Evolutionary conservation across 345 rosid species (phyloP).

Genomic region (Lagerstroemia speciosa): DNA sequence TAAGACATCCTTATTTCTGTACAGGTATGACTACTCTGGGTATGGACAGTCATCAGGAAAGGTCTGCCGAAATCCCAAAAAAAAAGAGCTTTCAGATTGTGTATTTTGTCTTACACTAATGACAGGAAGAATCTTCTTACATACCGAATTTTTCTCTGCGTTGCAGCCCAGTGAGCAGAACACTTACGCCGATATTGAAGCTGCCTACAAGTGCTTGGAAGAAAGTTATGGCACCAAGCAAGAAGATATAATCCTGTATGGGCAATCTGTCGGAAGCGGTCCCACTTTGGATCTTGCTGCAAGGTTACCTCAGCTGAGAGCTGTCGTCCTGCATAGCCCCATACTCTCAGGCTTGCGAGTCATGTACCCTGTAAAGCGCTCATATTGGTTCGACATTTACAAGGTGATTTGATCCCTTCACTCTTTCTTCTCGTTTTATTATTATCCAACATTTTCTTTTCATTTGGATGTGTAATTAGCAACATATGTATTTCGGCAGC

Average conservation of each 20-base stretch:
- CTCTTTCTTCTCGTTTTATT: not conserved
- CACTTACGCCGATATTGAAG: slow-evolving; percentile 97
- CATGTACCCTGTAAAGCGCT: slow-evolving; percentile 93
- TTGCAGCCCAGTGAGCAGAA: slow-evolving; percentile 97
- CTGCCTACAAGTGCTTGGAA: slow-evolving; percentile 88
- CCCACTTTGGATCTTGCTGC: slow-evolving; percentile 93
- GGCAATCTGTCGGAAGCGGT: slow-evolving; percentile 98
- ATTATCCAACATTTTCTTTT: not conserved
- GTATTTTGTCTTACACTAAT: not conserved
- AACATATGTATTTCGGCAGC: not conserved
- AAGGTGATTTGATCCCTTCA: slow-evolving; percentile 41
- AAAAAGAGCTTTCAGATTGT: not conserved
- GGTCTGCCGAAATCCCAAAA: slow-evolving; percentile 34
- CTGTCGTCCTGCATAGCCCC: slow-evolving; percentile 92
- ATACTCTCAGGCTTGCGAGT: slow-evolving; percentile 95
- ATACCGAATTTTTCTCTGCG: slow-evolving; percentile 3
- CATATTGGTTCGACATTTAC: slow-evolving; percentile 97
- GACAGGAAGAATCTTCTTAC: not conserved
- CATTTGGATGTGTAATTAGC: not conserved
- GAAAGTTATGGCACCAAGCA: slow-evolving; percentile 81
- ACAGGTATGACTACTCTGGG: slow-evolving; percentile 95
- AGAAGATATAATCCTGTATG: slow-evolving; percentile 87
- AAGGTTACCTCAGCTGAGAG: slow-evolving; percentile 62
- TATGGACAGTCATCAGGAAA: slow-evolving; percentile 97
- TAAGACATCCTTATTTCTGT: slow-evolving; percentile 8